These are phyloP conservation scores for Yamadazyma triangularis DNA, from an alignment of 1,139 yeast species.

Conservation along the genomic window DNA sequence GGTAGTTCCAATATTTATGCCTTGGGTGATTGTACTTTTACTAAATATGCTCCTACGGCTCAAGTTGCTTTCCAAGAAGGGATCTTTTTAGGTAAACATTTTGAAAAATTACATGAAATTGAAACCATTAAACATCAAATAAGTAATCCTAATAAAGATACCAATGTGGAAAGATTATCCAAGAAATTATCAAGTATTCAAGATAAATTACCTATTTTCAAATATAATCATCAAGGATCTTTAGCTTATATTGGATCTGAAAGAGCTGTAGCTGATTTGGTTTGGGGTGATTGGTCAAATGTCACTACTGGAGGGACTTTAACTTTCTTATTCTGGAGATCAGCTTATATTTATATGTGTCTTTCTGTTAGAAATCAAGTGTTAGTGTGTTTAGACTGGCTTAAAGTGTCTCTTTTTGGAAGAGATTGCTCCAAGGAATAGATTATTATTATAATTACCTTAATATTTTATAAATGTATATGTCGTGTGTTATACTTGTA, in stretches of 20 bases:
- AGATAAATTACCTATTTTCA: constrained; percentile 52
- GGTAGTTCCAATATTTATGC: constrained; percentile 87
- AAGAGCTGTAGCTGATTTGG: constrained; percentile 88
- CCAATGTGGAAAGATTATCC: constrained; percentile 34
- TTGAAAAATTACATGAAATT: constrained; percentile 65
- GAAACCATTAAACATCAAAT: constrained; percentile 51
- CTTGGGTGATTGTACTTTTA: constrained; percentile 89
- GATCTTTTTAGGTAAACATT: constrained; percentile 67
- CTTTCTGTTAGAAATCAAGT: constrained; percentile 84
- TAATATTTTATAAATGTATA: constrained; percentile 34
- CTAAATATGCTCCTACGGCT: constrained; percentile 92
- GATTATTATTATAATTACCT: constrained; percentile 27
- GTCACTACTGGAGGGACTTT: constrained; percentile 79
- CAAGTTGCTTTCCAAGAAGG: constrained; percentile 98
- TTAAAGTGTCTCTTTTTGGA: constrained; percentile 81
- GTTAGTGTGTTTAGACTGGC: constrained; percentile 83
- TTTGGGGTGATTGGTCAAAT: constrained; percentile 83
- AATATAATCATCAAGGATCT: constrained; percentile 68
- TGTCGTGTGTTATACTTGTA: too few species aligned
- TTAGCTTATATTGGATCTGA: constrained; percentile 85
- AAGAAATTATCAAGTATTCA: constrained; percentile 38
- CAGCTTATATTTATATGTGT: constrained; percentile 90
- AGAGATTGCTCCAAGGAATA: constrained; percentile 72
- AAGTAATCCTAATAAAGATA: constrained; percentile 20
- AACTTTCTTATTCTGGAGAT: constrained; percentile 92